Conservation (phyloP, 805 yeast species). For the Metschnikowia arizonensis region DNA sequence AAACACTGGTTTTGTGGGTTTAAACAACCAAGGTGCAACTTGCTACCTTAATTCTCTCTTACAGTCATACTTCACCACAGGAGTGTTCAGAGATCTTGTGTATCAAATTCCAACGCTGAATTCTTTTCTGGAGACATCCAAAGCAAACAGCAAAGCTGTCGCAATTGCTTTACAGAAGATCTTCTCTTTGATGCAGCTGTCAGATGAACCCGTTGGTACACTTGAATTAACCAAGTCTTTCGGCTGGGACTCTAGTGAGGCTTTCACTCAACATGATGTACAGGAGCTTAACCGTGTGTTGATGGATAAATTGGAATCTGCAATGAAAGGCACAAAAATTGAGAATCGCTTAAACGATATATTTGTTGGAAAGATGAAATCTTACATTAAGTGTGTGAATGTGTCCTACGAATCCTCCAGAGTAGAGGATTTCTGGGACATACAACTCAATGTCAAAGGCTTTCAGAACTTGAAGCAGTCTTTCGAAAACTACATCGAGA, state of each 20-base stretch:
- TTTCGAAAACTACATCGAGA: conserved; percentile 81
- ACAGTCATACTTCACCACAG: conserved; percentile 87
- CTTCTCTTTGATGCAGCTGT: conserved; percentile 73
- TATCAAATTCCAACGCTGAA: conserved; percentile 77
- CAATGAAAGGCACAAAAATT: conserved; percentile 84
- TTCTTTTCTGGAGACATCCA: conserved; percentile 34
- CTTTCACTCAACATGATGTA: conserved; percentile 96
- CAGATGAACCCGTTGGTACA: conserved; percentile 77
- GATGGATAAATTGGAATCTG: conserved; percentile 88
- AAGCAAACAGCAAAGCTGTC: conserved; percentile 36
- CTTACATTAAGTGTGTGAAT: conserved; percentile 85
- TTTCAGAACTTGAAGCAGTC: conserved; percentile 68
- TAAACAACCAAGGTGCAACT: conserved; percentile 96
- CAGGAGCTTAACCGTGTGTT: conserved; percentile 92
- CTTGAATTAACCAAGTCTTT: conserved; percentile 82
- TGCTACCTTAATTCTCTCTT: conserved; percentile 90
- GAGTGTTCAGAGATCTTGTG: conserved; percentile 75
- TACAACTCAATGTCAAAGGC: conserved; percentile 89
- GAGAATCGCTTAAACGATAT: conserved; percentile 57
- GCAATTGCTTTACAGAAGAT: conserved; percentile 83
- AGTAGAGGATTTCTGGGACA: conserved; percentile 96
- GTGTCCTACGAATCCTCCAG: conserved; percentile 92
- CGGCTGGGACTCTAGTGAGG: conserved; percentile 96
- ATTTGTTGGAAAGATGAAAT: conserved; percentile 96
- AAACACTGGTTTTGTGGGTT: conserved; percentile 86